These are phyloP conservation scores for Esteya vermicola DNA, from an alignment of 2,329 filamentous ascomycete genomes.

Conservation along the genomic window DNA sequence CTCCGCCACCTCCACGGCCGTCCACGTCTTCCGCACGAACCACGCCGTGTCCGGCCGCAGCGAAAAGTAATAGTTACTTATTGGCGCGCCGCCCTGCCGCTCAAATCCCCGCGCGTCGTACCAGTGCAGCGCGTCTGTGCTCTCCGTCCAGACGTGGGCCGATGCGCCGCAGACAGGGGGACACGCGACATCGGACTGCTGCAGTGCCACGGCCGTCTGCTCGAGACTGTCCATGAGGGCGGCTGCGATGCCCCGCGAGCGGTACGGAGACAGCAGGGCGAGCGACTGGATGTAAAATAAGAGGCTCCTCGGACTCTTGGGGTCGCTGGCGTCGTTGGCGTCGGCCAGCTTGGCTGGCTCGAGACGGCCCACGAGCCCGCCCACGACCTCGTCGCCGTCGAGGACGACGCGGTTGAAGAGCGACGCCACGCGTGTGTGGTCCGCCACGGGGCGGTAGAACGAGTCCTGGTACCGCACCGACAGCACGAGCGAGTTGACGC, in stretches of 20 bases:
- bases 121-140: slow-evolving; percentile 48
- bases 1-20: no score
- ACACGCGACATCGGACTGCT: slow-evolving; percentile 4
- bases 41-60: slow-evolving; percentile 47
- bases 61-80: slow-evolving; percentile 47
- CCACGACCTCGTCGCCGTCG: slow-evolving; percentile 39
- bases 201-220: slow-evolving; percentile 22
- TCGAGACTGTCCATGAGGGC: slow-evolving; percentile 40
- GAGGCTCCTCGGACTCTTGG: slow-evolving; percentile 17
- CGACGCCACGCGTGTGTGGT: slow-evolving; percentile 28
- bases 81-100: slow-evolving; percentile 26
- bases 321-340: neutral
- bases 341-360: slow-evolving; percentile 23
- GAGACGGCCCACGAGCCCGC: slow-evolving; percentile 47
- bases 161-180: slow-evolving; percentile 29
- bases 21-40: slow-evolving; percentile 40
- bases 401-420: slow-evolving; percentile 47
- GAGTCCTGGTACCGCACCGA: slow-evolving; percentile 49
- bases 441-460: slow-evolving; percentile 43
- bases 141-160: slow-evolving; percentile 56
- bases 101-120: slow-evolving; percentile 44
- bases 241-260: slow-evolving; percentile 42
- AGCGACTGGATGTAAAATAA: slow-evolving; percentile 53
- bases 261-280: slow-evolving; percentile 48
- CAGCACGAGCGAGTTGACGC: slow-evolving; percentile 51